phyloP scores from a whole-genome alignment of 2,329 filamentous ascomycete species.

The Aspergillus sp. region DNA sequence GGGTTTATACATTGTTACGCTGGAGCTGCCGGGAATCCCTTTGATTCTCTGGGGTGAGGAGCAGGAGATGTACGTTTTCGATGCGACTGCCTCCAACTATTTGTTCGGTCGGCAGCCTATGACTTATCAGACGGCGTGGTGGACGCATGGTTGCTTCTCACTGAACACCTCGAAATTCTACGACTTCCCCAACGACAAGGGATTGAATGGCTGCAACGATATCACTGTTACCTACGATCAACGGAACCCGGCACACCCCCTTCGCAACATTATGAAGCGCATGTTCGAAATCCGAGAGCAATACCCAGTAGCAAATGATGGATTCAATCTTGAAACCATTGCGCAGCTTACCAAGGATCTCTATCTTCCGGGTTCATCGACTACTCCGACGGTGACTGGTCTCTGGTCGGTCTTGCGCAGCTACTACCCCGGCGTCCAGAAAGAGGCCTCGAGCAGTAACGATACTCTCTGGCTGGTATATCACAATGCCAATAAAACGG shows the following conservation, averaged over 20 bases:
- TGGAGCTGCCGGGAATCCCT: slow-evolving; percentile 62
- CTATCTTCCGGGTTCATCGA: slow-evolving; percentile 53
- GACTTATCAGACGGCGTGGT: slow-evolving; percentile 62
- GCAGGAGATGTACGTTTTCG: slow-evolving; percentile 63
- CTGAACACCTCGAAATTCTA: slow-evolving; percentile 58
- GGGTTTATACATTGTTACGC: slow-evolving; percentile 58
- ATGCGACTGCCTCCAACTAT: slow-evolving; percentile 65
- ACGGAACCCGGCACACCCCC: slow-evolving; percentile 60
- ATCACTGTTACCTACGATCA: slow-evolving; percentile 60
- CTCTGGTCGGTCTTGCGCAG: slow-evolving; percentile 62
- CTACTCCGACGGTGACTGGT: slow-evolving; percentile 55
- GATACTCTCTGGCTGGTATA: slow-evolving; percentile 48
- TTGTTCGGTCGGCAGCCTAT: slow-evolving; percentile 65
- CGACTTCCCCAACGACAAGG: slow-evolving; percentile 57
- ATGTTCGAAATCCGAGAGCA: slow-evolving; percentile 61
- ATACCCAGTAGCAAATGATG: slow-evolving; percentile 61
- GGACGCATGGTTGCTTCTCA: slow-evolving; percentile 63
- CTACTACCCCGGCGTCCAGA: slow-evolving; percentile 52
- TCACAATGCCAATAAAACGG: slow-evolving; percentile 48
- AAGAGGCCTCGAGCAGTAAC: slow-evolving; percentile 45
- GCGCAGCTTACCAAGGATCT: slow-evolving; percentile 56
- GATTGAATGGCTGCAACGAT: slow-evolving; percentile 57
- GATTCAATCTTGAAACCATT: slow-evolving; percentile 55
- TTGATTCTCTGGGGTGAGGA: slow-evolving; percentile 67
- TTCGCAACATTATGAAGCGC: slow-evolving; percentile 60